Evolutionary conservation across 208 protist species (phyloP), one percentile per base, ranked within the genome.

Genomic region (Plasmodiophora brassicae): DNA sequence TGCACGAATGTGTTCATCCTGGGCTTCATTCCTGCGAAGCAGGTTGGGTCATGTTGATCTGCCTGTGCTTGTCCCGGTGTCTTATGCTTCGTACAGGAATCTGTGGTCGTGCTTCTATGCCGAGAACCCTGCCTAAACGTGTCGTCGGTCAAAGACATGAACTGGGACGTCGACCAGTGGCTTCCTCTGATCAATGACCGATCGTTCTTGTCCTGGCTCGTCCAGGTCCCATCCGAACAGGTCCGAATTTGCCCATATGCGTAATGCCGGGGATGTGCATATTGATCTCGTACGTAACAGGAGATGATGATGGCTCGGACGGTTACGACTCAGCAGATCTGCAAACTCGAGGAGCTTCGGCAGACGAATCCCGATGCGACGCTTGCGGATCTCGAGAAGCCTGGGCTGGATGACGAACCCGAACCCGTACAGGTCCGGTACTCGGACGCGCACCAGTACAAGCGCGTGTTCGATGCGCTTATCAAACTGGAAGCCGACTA

Each of bases 21-120:
- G 0, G 96, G 96, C 1, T 98, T 96, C 89, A 95, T 98, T n/a
- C 94, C 96, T 0, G 93, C 95, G 25, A 98, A 97, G 89, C 71
- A 87, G 65, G 65, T 78, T 35, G 20, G 5, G 5, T 78, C 65
- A 28, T 78, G 1, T 78, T 5, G 5, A 14, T 57, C 22, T 22
- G 50, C 22, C 22, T 57, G 14, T 22, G 14, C 22, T 57, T 57
- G 50, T 57, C 14, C 14, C 20, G 20, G 22, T 57, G 14, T 14
- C 14, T 22, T 22, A 41, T 78, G 28, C 1, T 78, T 78, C 39
- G 28, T 78, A 14, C 90, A 88, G 0, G 97, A 98, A 46, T 93
- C 91, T 0, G 94, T 98, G 35, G 96, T 98, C 1, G 94, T 98
- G 1, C 87, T 98, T 0, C 90, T 98, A 5, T 98, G 97, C 90